Evolutionary conservation across 768 basidiomycete species (phyloP).

Genomic region (Suillus hirtellus): DNA sequence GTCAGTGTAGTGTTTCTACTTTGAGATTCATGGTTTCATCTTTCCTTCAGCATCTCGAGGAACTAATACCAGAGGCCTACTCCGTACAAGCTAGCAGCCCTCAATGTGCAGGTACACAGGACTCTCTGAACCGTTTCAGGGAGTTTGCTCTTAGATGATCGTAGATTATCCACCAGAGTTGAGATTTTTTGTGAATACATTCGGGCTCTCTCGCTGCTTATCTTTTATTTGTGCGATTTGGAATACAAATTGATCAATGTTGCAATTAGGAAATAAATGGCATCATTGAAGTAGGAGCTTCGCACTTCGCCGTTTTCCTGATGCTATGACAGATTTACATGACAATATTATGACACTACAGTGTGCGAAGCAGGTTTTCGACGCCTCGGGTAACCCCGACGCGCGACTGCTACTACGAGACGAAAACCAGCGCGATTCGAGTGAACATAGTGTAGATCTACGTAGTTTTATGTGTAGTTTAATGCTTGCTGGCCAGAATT

Average conservation of each 20-base stretch:
- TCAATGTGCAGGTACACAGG: conserved; percentile 47
- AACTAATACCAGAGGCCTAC: conserved; percentile 58
- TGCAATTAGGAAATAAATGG: neutral
- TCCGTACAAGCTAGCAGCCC: conserved; percentile 55
- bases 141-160: conserved; percentile 4
- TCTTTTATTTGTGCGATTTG: neutral
- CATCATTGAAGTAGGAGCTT: neutral
- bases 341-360: too few relatives aligned
- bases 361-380: too few relatives aligned
- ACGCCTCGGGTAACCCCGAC: too few relatives aligned
- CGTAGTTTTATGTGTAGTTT: too few relatives aligned
- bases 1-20: conserved; percentile 38
- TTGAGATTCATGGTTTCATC: neutral
- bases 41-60: conserved; percentile 46
- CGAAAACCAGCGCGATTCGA: too few relatives aligned
- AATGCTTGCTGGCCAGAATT: too few relatives aligned
- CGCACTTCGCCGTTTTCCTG: too few relatives aligned
- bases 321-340: too few relatives aligned
- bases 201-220: neutral
- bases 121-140: conserved; percentile 29
- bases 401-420: too few relatives aligned
- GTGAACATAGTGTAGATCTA: too few relatives aligned
- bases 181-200: neutral
- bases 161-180: conserved; percentile 1
- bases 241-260: neutral